Evolutionary conservation across 2,329 filamentous ascomycete genomes (phyloP), one percentile per base, ranked within the genome.

Genomic region (Pyricularia pennisetigena): DNA sequence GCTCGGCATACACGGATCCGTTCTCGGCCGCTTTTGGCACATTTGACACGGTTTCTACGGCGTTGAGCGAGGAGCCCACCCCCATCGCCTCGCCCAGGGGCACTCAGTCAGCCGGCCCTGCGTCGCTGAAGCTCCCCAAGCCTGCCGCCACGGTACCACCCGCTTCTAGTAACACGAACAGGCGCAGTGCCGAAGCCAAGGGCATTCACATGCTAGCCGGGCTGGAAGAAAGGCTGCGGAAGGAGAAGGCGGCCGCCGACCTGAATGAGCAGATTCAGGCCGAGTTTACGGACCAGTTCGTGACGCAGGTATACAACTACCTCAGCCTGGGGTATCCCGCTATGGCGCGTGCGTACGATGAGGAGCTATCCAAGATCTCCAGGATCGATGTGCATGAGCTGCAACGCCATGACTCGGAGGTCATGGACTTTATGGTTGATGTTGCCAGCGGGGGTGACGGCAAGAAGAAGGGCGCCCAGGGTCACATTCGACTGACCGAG

Each of bases 271-370:
- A 83, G 73, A 85, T 88, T 69, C 75, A 79, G 4, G 78, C 79
- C 67, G 93, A 97, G 77, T 97, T 95, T 74, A 83, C 89, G 70
- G 92, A 97, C 76, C 83, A 83, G 3, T 97, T 97, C 76, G 88
- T 97, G 68, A 97, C 94, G 0, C 94, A 98, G 78, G 94, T 98
- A 8, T 98, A 96, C 83, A 97, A 98, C 78, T 98, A 98, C 78
- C 84, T 98, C 20, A 97, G 93, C 0, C 85, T 98, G 5, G 94
- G 94, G 5, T 97, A 97, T 77, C 94, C 94, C 3, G 89, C 92
- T 41, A 88, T 93, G 74, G 94, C 94, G 12, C 87, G 90, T 26
- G 85, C 87, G 54, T 98, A 92, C 74, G 94, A 98, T 75, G 85
- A 89, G 12, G 94, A 98, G 80, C 82, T 98, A 24, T 87, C 89